Percentiles rank a stretch among this genome's conserved stretches.
These are phyloP conservation scores for Isabelozyma rhagii DNA, from an alignment of 805 yeast genomes.

Conservation along the genomic window DNA sequence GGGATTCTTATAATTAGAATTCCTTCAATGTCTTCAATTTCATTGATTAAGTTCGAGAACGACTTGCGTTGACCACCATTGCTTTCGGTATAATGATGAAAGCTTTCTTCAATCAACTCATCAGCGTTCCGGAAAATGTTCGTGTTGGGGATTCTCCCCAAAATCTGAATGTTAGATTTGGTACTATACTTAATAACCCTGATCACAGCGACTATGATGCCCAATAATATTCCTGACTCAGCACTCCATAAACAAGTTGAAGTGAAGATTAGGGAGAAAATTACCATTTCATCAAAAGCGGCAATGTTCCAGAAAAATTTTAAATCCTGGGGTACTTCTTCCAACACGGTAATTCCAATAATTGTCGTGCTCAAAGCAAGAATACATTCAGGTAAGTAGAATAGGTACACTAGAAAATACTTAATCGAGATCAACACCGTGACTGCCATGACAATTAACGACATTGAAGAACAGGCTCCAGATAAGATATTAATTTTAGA, in stretches of 20 bases:
- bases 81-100: slow-evolving; percentile 11
- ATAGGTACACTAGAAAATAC: slow-evolving; percentile 21
- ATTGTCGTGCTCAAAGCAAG: slow-evolving; percentile 33
- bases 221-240: slow-evolving; percentile 35
- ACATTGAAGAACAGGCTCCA: slow-evolving; percentile 51
- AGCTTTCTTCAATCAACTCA: slow-evolving; percentile 44
- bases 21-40: slow-evolving; percentile 55
- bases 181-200: slow-evolving; percentile 67
- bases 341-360: slow-evolving; percentile 51
- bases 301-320: slow-evolving; percentile 27
- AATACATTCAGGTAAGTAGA: slow-evolving; percentile 29
- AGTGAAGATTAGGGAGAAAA: slow-evolving; percentile 17
- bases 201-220: slow-evolving; percentile 31
- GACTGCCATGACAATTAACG: slow-evolving; percentile 31
- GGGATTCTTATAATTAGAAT: slow-evolving; percentile 78
- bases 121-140: slow-evolving; percentile 70
- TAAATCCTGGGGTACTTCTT: slow-evolving; percentile 32
- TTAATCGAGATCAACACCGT: slow-evolving; percentile 19
- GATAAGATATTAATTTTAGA: slow-evolving; percentile 28
- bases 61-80: background rate
- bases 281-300: slow-evolving; percentile 28
- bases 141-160: slow-evolving; percentile 50
- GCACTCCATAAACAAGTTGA: slow-evolving; percentile 35
- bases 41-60: slow-evolving; percentile 16
- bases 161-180: slow-evolving; percentile 76